Base-by-base conservation (phyloP, 192 early-diverging fungal species). In the Linnemannia schmuckeri region DNA sequence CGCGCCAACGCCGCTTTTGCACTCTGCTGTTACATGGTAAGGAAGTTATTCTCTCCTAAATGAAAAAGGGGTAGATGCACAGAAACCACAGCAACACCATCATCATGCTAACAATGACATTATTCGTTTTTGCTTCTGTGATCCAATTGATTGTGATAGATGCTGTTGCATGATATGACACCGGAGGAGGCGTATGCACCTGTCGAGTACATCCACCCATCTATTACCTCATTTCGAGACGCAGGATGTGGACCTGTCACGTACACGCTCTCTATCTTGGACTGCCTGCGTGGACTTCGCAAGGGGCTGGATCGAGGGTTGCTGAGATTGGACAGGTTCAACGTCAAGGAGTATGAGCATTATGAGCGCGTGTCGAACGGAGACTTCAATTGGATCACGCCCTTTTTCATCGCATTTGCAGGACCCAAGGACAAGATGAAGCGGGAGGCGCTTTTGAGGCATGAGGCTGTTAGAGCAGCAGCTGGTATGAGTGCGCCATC, bases 321-420 rank as follows among this genome's bases (percentile, higher is more conserved):
- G 6, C 84, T 96, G 15, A 83, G 93, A 47, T 78, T 96, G 24
- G 91, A 95, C 22, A 47, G 70, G 33, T 87, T 95, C 49, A 93
- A 95, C 78, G 61, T 93, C 4, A 90, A 91, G 24, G 93, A 96
- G 78, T 96, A 96, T 84, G 95, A 96, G 84, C 92, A 93, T 55
- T 94, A 94, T 80, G 95, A 96, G 76, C 83, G 84, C 27, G 93
- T 94, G 27, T 90, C 91, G 70, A 93, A 94, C 76, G 95, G 95
- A 6, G 95, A 96, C 70, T 90, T 95, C 47, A 96, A 96, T 76
- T 96, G 94, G 94, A 90, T 96, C 40, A 93, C 92, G 18, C 89
- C 91, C 47, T 93, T 93, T 79, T 95, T 96, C 72, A 87, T 96
- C n/a, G 95, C 95, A 0, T 88, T 96, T 72, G 95, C 95, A 2